These are phyloP conservation scores for Solanum tacnaense DNA, from an alignment of 257 asterid genomes.

Conservation along the genomic window DNA sequence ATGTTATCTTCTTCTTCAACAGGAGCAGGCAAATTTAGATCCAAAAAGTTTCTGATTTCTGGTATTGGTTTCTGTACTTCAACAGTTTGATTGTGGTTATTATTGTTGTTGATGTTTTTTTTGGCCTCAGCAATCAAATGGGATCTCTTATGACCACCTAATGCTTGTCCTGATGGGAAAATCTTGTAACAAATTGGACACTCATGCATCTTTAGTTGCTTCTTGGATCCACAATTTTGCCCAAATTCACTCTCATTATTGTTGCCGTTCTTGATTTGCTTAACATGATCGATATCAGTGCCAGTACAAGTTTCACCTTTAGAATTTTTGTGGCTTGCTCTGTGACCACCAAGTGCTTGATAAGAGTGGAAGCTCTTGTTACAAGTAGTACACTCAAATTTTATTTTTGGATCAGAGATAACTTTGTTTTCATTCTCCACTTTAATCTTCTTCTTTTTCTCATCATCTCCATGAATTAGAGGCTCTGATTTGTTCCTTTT, in stretches of 20 bases:
- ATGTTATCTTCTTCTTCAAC: slow-evolving; percentile 51
- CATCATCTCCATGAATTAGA: background rate
- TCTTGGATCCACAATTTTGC: slow-evolving; percentile 13
- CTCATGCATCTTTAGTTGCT: slow-evolving; percentile 32
- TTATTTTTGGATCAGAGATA: slow-evolving; percentile 6
- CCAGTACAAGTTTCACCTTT: background rate
- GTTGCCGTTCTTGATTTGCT: background rate
- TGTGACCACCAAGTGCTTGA: slow-evolving; percentile 92
- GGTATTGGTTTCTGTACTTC: slow-evolving; percentile 12
- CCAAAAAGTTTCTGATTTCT: slow-evolving; percentile 54
- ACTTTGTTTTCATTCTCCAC: background rate
- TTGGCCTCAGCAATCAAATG: slow-evolving; percentile 41
- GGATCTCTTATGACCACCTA: slow-evolving; percentile 92
- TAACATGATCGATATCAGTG: background rate
- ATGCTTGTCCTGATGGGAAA: slow-evolving; percentile 74
- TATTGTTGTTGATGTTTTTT: background rate
- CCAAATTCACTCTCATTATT: background rate
- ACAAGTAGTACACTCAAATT: slow-evolving; percentile 59
- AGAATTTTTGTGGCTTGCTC: slow-evolving; percentile 71
- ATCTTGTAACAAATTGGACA: slow-evolving; percentile 75
- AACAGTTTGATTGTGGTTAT: background rate
- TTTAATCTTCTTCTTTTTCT: background rate
- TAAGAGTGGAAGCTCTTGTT: slow-evolving; percentile 57
- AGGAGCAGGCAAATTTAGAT: slow-evolving; percentile 89
- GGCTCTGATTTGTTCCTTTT: slow-evolving; percentile 6